These are phyloP conservation scores for Colletotrichum brevisporum DNA, from an alignment of 2,329 filamentous ascomycete genomes.

Conservation along the genomic window DNA sequence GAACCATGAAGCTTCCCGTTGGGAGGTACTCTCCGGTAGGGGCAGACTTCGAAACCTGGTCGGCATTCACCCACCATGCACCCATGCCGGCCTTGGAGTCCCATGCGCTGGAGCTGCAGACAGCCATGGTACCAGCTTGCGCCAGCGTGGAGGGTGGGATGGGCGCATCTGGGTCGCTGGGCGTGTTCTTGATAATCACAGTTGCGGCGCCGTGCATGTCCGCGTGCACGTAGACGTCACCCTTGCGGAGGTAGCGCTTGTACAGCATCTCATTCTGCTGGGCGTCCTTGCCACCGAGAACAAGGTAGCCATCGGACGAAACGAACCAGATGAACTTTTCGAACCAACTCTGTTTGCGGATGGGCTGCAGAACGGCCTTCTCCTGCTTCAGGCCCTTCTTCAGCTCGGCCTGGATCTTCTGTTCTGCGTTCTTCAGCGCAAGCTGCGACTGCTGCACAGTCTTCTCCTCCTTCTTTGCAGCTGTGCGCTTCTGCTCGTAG, in stretches of 20 bases:
- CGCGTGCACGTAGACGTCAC: slow-evolving; percentile 92
- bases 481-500: slow-evolving; percentile 88
- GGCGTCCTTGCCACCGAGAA: slow-evolving; percentile 89
- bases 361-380: slow-evolving; percentile 86
- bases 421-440: slow-evolving; percentile 90
- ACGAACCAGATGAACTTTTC: slow-evolving; percentile 98
- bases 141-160: slow-evolving; percentile 93
- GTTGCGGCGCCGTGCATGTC: slow-evolving; percentile 87
- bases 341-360: slow-evolving; percentile 92
- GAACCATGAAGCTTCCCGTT: slow-evolving; percentile 83
- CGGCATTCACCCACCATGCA: slow-evolving; percentile 93
- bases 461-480: slow-evolving; percentile 88
- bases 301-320: slow-evolving; percentile 94
- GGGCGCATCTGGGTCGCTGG: slow-evolving; percentile 81
- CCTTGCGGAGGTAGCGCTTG: slow-evolving; percentile 85
- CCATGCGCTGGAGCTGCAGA: slow-evolving; percentile 92
- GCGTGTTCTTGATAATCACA: slow-evolving; percentile 92
- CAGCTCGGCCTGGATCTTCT: slow-evolving; percentile 87
- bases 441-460: slow-evolving; percentile 85
- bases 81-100: slow-evolving; percentile 96
- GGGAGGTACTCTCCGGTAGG: slow-evolving; percentile 84
- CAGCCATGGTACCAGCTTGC: slow-evolving; percentile 87
- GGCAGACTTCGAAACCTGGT: slow-evolving; percentile 91
- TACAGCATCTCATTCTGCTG: slow-evolving; percentile 96
- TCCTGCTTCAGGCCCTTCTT: slow-evolving; percentile 93